phyloP scores from a whole-genome alignment of 2,329 filamentous ascomycete species.

The Botryosphaeria dothidea region DNA sequence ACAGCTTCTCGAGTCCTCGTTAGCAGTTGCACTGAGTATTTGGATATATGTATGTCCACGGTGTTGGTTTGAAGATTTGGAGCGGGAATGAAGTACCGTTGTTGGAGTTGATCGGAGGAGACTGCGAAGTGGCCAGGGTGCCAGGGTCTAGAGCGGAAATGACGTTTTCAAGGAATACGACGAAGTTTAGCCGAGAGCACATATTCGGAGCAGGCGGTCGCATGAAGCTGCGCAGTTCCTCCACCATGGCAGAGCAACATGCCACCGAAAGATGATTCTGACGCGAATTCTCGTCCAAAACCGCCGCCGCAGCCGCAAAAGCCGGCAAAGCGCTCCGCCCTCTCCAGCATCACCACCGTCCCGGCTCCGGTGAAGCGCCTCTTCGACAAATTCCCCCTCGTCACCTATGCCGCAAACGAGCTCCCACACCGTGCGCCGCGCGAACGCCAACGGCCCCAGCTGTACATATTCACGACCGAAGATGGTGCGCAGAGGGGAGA shows the following conservation, averaged over 20 bases:
- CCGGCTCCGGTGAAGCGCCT: slow-evolving; percentile 77
- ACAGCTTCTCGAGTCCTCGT: too few relatives aligned
- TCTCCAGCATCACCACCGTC: slow-evolving; percentile 49
- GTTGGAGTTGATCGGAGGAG: too few relatives aligned
- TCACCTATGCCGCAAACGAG: slow-evolving; percentile 72
- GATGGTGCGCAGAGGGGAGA: slow-evolving; percentile 61
- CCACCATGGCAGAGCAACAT: slow-evolving; percentile 7
- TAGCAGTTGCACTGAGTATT: too few relatives aligned
- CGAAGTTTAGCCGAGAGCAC: slow-evolving; percentile 3
- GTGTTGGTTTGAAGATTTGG: too few relatives aligned
- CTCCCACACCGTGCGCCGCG: slow-evolving; percentile 65
- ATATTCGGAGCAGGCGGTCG: not conserved
- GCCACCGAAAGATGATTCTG: slow-evolving; percentile 11
- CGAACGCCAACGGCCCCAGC: slow-evolving; percentile 52
- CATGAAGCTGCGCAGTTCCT: slow-evolving; percentile 6
- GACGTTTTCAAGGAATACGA: not conserved
- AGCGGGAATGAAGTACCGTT: too few relatives aligned
- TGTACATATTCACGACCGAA: slow-evolving; percentile 76
- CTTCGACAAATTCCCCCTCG: slow-evolving; percentile 81
- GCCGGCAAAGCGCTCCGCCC: not conserved
- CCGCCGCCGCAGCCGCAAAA: not conserved
- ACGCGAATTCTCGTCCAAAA: not conserved
- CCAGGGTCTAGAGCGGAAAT: not conserved
- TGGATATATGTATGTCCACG: too few relatives aligned
- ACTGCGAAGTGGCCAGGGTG: not conserved